Evolutionary conservation across 2,329 filamentous ascomycete genomes (phyloP).

Genomic region (Microcyclospora tardicrescens): DNA sequence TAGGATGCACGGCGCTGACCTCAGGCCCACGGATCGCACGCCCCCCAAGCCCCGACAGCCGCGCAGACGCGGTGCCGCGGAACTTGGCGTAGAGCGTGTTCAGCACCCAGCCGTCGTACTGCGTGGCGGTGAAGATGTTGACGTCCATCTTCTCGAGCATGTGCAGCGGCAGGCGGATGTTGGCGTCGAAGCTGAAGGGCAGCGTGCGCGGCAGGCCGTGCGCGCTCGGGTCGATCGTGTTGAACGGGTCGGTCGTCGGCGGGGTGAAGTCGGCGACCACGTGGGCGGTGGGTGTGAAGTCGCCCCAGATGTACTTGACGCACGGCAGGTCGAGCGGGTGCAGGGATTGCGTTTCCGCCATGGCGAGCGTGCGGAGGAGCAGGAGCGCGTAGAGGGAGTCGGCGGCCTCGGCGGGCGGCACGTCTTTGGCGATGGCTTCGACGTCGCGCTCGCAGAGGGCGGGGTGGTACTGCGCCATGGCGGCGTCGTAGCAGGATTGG

Average conservation of each 20-base stretch:
- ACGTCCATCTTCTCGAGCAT: constrained; percentile 76
- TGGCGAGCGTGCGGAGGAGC: constrained; percentile 44
- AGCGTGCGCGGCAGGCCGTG: constrained; percentile 42
- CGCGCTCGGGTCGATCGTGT: constrained; percentile 5
- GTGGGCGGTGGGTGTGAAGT: constrained; percentile 32
- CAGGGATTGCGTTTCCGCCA: constrained; percentile 45
- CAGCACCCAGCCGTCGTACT: constrained; percentile 67
- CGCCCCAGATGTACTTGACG: constrained; percentile 53
- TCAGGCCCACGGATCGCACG: constrained; percentile 67
- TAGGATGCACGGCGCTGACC: constrained; percentile 81
- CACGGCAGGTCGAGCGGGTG: constrained; percentile 49
- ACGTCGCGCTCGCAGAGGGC: constrained; percentile 44
- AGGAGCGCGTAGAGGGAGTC: constrained; percentile 49
- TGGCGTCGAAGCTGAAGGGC: constrained; percentile 65
- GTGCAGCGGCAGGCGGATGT: constrained; percentile 61
- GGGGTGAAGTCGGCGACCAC: constrained; percentile 3
- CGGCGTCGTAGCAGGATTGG: constrained; percentile 41
- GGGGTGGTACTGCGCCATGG: constrained; percentile 44
- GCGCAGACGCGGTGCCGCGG: constrained; percentile 78
- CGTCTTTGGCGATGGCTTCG: constrained; percentile 46
- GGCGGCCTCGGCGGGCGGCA: constrained; percentile 43
- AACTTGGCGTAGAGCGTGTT: constrained; percentile 92
- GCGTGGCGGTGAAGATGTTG: constrained; percentile 50
- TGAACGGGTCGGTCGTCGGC: constrained; percentile 1
- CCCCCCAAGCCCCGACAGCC: constrained; percentile 44